Base-by-base conservation (phyloP, 768 basidiomycete species). In the Pseudohyphozyma bogoriensis region DNA sequence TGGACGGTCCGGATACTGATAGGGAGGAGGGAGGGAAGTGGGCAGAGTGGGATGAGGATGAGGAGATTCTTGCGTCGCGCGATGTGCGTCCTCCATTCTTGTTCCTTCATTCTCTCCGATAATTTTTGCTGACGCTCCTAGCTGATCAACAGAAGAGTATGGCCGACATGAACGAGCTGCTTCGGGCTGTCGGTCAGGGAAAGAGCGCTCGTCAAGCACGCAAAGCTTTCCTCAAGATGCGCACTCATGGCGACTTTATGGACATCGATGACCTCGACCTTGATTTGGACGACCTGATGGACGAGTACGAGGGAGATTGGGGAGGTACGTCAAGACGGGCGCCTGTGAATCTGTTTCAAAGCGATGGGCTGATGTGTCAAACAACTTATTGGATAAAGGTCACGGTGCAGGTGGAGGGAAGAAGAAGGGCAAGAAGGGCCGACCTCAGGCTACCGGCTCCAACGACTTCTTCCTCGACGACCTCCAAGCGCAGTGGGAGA, bases 401-500 rank as follows among this genome's bases (percentile, higher is more conserved):
- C n/a, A n/a, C 15, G 28, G 24, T 44, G 31, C 35, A 40, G 51
- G 44, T 16, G 31, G 31, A 29, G 42, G 62, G 37, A 66, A 66
- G 55, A 57, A 59, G 68, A 82, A 83, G 68, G 68, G 70, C 51
- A 73, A 75, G 55, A 71, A 77, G 58, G 79, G 73, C 45, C 56
- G 56, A 31, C 31, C 55, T 11, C 46, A 15, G 5, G 22, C 46
- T 47, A n/a, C n/a, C 47, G 28, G 20, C 47, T 62, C 56, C 31
- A 22, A 77, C 62, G 74, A 57, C 37, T 56, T 76, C 49, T 67
- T 86, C 15, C 81, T 86, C 0, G 68, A 75, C 2, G 79, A 83
- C 9, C 77, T 95, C 11, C 78, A 77, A 55, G 79, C 74, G 0
- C 83, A 82, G 60, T 95, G 89, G 89, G 80, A 82, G 47, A 79